Base-by-base conservation (phyloP, 1,139 yeast genomes). In the Pichiaceae sp. region DNA sequence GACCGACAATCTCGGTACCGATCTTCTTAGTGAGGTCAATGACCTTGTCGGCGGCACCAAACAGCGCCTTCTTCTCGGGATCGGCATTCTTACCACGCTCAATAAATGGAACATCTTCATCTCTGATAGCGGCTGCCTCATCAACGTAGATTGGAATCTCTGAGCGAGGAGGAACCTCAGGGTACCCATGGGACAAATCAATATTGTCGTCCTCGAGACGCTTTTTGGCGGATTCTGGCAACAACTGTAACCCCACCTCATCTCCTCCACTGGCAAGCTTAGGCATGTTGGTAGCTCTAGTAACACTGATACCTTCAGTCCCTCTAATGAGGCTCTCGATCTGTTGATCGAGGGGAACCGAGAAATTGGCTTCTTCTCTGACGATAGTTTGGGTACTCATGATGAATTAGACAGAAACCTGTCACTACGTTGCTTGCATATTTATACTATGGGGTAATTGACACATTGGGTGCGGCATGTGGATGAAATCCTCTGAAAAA, bases 1-100 rank as follows among this genome's bases (percentile, higher is more conserved):
- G 50, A 3, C 75, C 76, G 32, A 68, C 65, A 46, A 73, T 60
- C 48, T 72, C 75, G 18, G 76, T 69, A 39, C 78, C 77, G 40
- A 70, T 54, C 42, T 66, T 64, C 40, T 65, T 67, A 36, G 75
- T 67, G 44, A 70, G 56, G 41, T 71, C 44, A 9, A 16, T 62
- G 15, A 72, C 75, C 47, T 70, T 70, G 39, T 56, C 63, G 17
- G 74, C 77, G 38, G 75, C 75, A 14, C 68, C 66, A 33, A 72
- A 60, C 33, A 72, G 4, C 2, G 72, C 70, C 49, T 66, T 69
- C 60, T 70, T 70, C 41, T 69, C 74, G 4, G 70, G 71, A 46
- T 70, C 75, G 29, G 75, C 75, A 42, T 60, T 59, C 41, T 57
- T 58, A 30, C 70, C 75, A 41, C 75, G 52, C 42, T 69, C 74